Base-by-base conservation (phyloP, 345 rosid species). In the Acer negundo region DNA sequence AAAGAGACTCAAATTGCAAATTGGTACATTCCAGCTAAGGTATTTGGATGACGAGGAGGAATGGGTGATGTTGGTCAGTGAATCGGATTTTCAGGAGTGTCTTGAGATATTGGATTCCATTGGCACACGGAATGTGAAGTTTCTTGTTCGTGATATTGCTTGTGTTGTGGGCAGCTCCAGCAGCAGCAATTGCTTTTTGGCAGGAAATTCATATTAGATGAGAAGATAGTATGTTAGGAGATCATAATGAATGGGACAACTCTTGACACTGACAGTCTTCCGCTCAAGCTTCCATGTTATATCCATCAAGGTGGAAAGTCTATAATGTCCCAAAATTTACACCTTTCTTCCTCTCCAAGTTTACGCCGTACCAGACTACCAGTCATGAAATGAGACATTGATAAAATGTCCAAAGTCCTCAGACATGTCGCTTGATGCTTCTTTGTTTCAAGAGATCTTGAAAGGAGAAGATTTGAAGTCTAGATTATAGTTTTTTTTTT, bases 1-100 rank as follows among this genome's bases (percentile, higher is more conserved):
- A 23, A 90, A 81, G 81, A 88, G 99, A 72, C 90, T 95, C 87
- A 92, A 87, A 73, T 64, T 95, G 72, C 89, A 87, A 69, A 85
- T 80, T 1, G 95, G 93, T 6, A 75, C 88, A 2, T 95, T 95
- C 89, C 93, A 87, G 81, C 91, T 95, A 73, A 92, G 87, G 83
- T 93, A 95, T 74, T 79, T 95, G 42, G 98, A 93, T 10, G 99
- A 93, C 10, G 99, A 95, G 76, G 93, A 92, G 20, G 98, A 95
- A 78, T 95, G 98, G 98, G 96, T 95, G 75, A 74, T 95, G 89
- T 73, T 93, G 61, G 86, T 86, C 24, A 88, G 78, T 47, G 94
- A 93, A 79, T 89, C 89, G 1, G 99, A 95, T 86, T 88, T 92
- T 61, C 90, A 89, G 67, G 99, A 93, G 86, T 95, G 97, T 63